These are phyloP conservation scores for Globisporangium ultimum DNA, from an alignment of 352 stramenopile genomes.

Conservation along the genomic window DNA sequence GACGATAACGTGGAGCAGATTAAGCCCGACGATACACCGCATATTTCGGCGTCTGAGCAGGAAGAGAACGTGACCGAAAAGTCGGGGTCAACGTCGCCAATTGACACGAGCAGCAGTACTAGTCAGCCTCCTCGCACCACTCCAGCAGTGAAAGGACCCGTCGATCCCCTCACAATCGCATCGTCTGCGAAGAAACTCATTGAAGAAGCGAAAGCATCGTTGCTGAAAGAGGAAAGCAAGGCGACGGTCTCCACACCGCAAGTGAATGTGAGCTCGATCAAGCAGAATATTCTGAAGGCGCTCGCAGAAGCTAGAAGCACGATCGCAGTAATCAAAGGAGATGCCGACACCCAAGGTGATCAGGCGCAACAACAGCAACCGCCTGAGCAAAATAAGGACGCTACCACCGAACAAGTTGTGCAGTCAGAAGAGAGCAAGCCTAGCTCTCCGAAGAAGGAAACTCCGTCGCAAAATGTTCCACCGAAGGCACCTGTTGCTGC, in stretches of 20 bases:
- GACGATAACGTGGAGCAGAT: background rate
- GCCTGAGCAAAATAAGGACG: conserved; percentile 5
- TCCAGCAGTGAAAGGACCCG: background rate
- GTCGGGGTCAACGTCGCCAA: conserved; percentile 1
- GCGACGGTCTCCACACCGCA: conserved; percentile 9
- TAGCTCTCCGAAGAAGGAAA: conserved; percentile 13
- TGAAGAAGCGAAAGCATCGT: conserved; percentile 9
- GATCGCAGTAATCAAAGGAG: conserved; percentile 61
- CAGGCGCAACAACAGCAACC: conserved; percentile 8
- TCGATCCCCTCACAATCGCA: conserved; percentile 4
- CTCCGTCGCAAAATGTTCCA: background rate
- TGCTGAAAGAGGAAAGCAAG: conserved; percentile 1
- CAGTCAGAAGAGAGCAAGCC: conserved; percentile 1
- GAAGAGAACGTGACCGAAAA: background rate
- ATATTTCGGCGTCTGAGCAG: background rate
- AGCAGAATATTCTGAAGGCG: conserved; percentile 77
- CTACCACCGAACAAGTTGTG: background rate
- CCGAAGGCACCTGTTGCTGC: conserved; percentile 11
- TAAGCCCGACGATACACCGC: background rate
- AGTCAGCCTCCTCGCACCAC: background rate
- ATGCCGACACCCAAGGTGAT: background rate
- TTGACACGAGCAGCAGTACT: conserved; percentile 7
- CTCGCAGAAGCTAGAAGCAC: conserved; percentile 69
- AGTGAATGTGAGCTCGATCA: conserved; percentile 73
- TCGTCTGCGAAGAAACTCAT: conserved; percentile 10